Base-by-base conservation (phyloP, 192 early-diverging fungal genomes). In the Dissophora ornata region DNA sequence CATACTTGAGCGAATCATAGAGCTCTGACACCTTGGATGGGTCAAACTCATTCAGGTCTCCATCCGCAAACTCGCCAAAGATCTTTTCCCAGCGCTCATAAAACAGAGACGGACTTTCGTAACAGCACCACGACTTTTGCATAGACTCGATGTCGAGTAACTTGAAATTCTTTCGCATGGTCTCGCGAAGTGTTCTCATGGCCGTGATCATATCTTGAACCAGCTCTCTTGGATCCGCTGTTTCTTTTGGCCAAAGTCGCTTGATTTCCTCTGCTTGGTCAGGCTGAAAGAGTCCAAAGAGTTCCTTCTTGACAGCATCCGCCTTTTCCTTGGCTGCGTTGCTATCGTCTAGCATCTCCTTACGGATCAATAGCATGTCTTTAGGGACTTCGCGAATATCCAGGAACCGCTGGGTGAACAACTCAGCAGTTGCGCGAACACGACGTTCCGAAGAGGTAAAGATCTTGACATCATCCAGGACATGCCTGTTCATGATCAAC, bases 71-170 rank as follows among this genome's bases (percentile, higher is more conserved):
- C 55, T 95, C 93, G n/a, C 82, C 80, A 66, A 99, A 93, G 26
- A 99, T 85, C 69, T 99, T 99, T 73, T 97, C 95, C 97, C 97
- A 98, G 15, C 97, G 87, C 81, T 98, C 97, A 57, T 87, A 86
- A 63, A 97, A 96, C 45, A 98, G 80, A 15, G 84, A 81, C 1
- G 95, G 91, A 32, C 88, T 91, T 58, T 98, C 96, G 54, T 82
- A 82, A 64, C 96, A 98, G 70, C 96, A 98, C 96, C 96, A 98
- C 13, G 89, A 81, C 47, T 75, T 59, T 70, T 97, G 94, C 15
- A 95, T 69, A 2, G 73, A 71, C 26, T 86, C 86, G 3, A 89
- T 70, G 41, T 88, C 85, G 64, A 87, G 60, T 15, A 50, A 60
- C 18, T 75, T 71, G 57, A 95, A 92, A 78, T 97, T 99, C 33